These are phyloP conservation scores for Hypsizygus marmoreus DNA, from an alignment of 768 basidiomycete species.

Conservation along the genomic window DNA sequence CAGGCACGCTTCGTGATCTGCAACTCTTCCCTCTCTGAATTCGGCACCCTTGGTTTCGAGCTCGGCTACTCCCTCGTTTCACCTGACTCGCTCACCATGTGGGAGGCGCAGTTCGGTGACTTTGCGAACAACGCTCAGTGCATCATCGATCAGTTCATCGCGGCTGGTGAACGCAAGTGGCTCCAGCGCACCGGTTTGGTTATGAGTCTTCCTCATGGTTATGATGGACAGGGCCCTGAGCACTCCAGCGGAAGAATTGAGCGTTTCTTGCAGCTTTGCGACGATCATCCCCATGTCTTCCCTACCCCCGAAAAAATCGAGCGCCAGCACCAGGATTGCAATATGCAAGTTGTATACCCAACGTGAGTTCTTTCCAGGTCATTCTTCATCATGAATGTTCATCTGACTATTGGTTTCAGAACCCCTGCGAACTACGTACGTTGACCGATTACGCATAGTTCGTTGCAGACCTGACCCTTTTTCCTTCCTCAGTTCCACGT, in stretches of 20 bases:
- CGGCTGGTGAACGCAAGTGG: constrained; percentile 98
- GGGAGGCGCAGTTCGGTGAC: constrained; percentile 99
- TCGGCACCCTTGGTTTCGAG: constrained; percentile 93
- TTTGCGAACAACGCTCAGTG: constrained; percentile 97
- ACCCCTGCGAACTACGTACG: constrained; percentile 93
- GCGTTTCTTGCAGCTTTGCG: constrained; percentile 96
- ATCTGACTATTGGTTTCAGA: constrained; percentile 36
- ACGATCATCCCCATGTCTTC: constrained; percentile 92
- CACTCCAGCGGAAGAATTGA: constrained; percentile 96
- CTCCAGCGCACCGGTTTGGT: constrained; percentile 90
- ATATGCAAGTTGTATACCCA: constrained; percentile 98
- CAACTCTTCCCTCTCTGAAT: constrained; percentile 97
- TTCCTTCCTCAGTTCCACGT: constrained; percentile 76
- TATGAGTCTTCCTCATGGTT: constrained; percentile 90
- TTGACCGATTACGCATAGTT: not conserved
- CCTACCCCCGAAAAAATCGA: constrained; percentile 88
- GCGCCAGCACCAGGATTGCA: constrained; percentile 97
- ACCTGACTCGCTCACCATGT: constrained; percentile 88
- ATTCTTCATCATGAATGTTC: constrained; percentile 11
- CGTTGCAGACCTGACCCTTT: constrained; percentile 6
- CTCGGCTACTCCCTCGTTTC: constrained; percentile 98
- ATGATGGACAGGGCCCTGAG: constrained; percentile 98
- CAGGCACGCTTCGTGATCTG: constrained; percentile 95
- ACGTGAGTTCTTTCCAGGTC: constrained; percentile 59
- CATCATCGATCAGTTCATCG: constrained; percentile 99